Evolutionary conservation across 768 basidiomycete species (phyloP).

Genomic region (Phallus indusiatus): DNA sequence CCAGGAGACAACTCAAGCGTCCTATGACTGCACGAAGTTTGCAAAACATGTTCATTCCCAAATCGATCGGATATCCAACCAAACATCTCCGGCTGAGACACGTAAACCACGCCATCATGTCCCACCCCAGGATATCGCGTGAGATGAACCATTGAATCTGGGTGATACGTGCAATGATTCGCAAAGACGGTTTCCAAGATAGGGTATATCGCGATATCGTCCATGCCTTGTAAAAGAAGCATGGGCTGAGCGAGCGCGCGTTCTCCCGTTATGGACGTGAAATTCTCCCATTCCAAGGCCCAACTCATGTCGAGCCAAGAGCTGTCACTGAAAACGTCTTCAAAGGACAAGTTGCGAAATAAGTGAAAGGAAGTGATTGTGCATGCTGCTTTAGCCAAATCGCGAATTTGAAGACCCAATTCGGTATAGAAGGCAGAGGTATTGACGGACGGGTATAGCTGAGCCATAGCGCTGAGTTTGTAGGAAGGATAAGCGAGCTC

Average conservation of each 20-base stretch:
- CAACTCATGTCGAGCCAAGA: slow-evolving; percentile 4
- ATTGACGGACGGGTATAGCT: background rate
- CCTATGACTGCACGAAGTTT: no score
- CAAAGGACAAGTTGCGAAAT: background rate
- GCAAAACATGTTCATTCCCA: no score
- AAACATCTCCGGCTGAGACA: slow-evolving; percentile 4
- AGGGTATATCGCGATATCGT: background rate
- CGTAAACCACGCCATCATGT: slow-evolving; percentile 1
- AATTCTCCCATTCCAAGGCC: background rate
- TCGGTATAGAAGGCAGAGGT: background rate
- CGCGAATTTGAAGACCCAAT: background rate
- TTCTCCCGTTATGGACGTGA: background rate
- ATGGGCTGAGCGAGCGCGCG: background rate
- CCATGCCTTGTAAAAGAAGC: slow-evolving; percentile 1
- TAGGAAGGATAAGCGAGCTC: slow-evolving; percentile 1
- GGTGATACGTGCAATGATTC: background rate
- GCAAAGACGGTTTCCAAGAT: slow-evolving; percentile 3
- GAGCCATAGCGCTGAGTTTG: background rate
- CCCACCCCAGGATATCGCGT: slow-evolving; percentile 1
- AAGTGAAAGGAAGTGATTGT: background rate
- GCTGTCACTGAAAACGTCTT: background rate
- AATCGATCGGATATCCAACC: slow-evolving; percentile 5
- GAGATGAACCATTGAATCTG: background rate
- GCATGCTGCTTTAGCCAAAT: background rate
- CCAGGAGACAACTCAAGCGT: background rate